Evolutionary conservation across 805 yeast genomes (phyloP).

Genomic region (Candida maesae): DNA sequence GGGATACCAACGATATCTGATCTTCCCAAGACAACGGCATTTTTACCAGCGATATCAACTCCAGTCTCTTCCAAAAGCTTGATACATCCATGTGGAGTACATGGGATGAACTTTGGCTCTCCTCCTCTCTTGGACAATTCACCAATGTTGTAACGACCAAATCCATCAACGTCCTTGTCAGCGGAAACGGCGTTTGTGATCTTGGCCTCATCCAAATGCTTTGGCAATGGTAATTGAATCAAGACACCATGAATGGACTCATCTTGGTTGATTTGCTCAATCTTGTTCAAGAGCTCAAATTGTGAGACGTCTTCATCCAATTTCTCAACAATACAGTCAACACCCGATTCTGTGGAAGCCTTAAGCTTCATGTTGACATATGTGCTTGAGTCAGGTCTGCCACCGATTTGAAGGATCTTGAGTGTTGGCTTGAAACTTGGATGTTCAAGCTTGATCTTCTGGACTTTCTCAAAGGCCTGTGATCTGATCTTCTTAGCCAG

Average conservation of each 20-base stretch:
- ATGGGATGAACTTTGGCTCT: conserved; percentile 66
- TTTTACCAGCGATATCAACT: conserved; percentile 54
- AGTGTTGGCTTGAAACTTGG: conserved; percentile 61
- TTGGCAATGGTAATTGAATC: conserved; percentile 75
- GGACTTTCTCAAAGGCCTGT: conserved; percentile 38
- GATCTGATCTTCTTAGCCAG: conserved; percentile 42
- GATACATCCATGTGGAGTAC: conserved; percentile 82
- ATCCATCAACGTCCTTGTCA: conserved; percentile 80
- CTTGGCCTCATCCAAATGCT: conserved; percentile 61
- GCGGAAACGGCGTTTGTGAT: conserved; percentile 64
- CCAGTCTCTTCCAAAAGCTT: conserved; percentile 56
- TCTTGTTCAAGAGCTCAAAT: conserved; percentile 48
- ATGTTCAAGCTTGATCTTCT: conserved; percentile 32
- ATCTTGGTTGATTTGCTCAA: conserved; percentile 55
- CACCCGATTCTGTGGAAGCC: conserved; percentile 70
- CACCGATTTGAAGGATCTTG: conserved; percentile 73
- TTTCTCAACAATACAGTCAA: conserved; percentile 56
- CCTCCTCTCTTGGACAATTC: conserved; percentile 74
- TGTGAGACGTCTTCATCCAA: conserved; percentile 56
- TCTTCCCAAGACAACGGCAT: conserved; percentile 83
- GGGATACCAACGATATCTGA: conserved; percentile 87
- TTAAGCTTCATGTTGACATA: conserved; percentile 77
- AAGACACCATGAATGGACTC: conserved; percentile 64
- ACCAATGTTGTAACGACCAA: conserved; percentile 73
- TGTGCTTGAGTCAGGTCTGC: conserved; percentile 74